A percentile compares a stretch with the other conserved stretches of the same genome.
phyloP scores from a whole-genome alignment of 345 rosid species.

The Fremontodendron californicum region DNA sequence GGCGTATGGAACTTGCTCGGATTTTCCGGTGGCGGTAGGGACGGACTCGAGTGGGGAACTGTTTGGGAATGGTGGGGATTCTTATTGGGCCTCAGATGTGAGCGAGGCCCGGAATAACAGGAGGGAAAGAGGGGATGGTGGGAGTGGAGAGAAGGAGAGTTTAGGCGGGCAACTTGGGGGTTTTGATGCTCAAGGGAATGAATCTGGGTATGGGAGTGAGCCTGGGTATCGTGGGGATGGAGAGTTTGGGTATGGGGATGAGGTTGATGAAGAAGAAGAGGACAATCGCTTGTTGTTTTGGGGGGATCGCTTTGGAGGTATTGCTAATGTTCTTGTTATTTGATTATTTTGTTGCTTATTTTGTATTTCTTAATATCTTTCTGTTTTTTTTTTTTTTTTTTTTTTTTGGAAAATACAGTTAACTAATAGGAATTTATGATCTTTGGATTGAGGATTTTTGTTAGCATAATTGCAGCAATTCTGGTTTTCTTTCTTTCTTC shows the following conservation, averaged over 20 bases:
- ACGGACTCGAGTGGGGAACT: constrained; percentile 98
- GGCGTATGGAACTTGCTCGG: constrained; percentile 86
- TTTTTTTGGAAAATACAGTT: not conserved
- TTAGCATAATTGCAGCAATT: not conserved
- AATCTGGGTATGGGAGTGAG: constrained; percentile 94
- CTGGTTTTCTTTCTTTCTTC: not conserved
- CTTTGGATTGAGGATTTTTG: not conserved
- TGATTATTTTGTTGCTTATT: not conserved
- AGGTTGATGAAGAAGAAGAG: constrained; percentile 92
- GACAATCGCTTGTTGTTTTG: constrained; percentile 73
- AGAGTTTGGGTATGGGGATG: constrained; percentile 93
- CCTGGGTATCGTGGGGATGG: constrained; percentile 97
- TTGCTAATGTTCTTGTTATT: not conserved
- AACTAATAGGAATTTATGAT: not conserved
- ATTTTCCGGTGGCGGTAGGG: constrained; percentile 74
- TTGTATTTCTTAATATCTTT: not conserved
- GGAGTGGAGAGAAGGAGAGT: constrained; percentile 51
- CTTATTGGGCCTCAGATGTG: constrained; percentile 86
- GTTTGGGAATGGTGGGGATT: constrained; percentile 61
- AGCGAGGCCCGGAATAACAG: constrained; percentile 72
- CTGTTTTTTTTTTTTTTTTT: not conserved
- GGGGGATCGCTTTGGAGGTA: constrained; percentile 72
- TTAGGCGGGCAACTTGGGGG: constrained; percentile 51
- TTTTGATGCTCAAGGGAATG: constrained; percentile 60
- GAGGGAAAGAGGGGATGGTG: constrained; percentile 52